These are phyloP conservation scores for Argentina anserina DNA, from an alignment of 306 rosid species.

Conservation along the genomic window DNA sequence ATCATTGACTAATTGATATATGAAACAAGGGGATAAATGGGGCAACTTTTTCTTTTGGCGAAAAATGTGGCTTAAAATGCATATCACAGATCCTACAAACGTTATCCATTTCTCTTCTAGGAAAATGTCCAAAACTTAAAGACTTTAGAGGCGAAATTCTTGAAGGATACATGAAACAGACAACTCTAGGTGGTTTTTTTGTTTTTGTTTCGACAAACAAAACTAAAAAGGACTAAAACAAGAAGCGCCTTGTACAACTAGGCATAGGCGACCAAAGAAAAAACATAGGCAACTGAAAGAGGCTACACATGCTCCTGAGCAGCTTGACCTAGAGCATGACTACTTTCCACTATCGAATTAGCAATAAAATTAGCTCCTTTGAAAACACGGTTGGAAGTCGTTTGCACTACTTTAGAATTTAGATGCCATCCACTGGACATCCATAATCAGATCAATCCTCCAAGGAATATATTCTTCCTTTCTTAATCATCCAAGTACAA, in stretches of 20 bases:
- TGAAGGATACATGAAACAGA: not conserved
- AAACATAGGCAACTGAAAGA: not conserved
- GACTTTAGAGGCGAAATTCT: not conserved
- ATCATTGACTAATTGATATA: constrained; percentile 8
- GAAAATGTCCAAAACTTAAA: not conserved
- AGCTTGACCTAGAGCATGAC: not conserved
- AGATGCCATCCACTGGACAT: not conserved
- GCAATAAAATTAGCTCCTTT: not conserved
- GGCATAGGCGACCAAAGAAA: not conserved
- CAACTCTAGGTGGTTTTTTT: not conserved
- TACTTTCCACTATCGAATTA: not conserved
- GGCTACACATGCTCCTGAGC: not conserved
- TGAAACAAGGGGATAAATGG: not conserved
- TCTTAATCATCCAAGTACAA: not conserved
- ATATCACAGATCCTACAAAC: not conserved
- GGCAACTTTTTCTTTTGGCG: not conserved
- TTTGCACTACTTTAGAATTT: not conserved
- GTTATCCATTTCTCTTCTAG: not conserved
- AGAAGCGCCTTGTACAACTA: not conserved
- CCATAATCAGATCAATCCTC: not conserved
- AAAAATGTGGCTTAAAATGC: no score
- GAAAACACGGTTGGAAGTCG: not conserved
- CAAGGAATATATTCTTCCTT: not conserved
- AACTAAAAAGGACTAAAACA: not conserved
- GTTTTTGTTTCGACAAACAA: not conserved